Evolutionary conservation across 352 stramenopile genomes (phyloP).

Genomic region (Pythium aphanidermatum): DNA sequence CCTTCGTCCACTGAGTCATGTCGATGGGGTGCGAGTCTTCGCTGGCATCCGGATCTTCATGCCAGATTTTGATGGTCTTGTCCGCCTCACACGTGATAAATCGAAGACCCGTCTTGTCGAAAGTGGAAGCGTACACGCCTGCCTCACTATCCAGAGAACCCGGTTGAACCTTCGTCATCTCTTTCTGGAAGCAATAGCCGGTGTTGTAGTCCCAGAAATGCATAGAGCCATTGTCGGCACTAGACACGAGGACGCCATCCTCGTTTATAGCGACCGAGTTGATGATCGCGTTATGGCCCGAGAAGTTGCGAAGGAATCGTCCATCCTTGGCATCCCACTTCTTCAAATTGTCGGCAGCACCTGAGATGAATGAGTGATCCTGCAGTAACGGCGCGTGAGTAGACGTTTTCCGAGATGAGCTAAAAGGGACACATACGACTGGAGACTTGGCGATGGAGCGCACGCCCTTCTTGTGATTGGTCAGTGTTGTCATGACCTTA

Average conservation of each 20-base stretch:
- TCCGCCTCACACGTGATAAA: slow-evolving; percentile 99
- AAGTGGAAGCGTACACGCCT: slow-evolving; percentile 95
- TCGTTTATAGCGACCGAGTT: slow-evolving; percentile 98
- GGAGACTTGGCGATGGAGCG: slow-evolving; percentile 88
- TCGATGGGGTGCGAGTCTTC: slow-evolving; percentile 97
- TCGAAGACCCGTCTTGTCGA: slow-evolving; percentile 96
- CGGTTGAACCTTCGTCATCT: slow-evolving; percentile 91
- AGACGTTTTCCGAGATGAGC: neutral
- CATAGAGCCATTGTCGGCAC: slow-evolving; percentile 96
- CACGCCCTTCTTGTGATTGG: slow-evolving; percentile 99
- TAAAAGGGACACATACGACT: slow-evolving; percentile 53
- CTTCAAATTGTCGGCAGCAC: slow-evolving; percentile 97
- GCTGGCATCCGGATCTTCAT: slow-evolving; percentile 93
- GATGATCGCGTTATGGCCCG: slow-evolving; percentile 96
- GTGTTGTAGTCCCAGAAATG: slow-evolving; percentile 99
- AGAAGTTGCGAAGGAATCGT: slow-evolving; percentile 96
- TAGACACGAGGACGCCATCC: slow-evolving; percentile 95
- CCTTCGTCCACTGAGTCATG: slow-evolving; percentile 97
- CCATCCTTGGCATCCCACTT: slow-evolving; percentile 97
- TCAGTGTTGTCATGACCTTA: slow-evolving; percentile 98
- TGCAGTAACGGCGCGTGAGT: slow-evolving; percentile 18
- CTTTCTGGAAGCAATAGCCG: slow-evolving; percentile 96
- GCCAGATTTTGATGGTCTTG: slow-evolving; percentile 99
- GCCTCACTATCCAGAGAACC: slow-evolving; percentile 98
- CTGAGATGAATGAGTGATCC: slow-evolving; percentile 97